Evolutionary conservation across 1,139 yeast species (phyloP), one percentile per base, ranked within the genome.

Genomic region (Magnusiomyces tetraspermus): DNA sequence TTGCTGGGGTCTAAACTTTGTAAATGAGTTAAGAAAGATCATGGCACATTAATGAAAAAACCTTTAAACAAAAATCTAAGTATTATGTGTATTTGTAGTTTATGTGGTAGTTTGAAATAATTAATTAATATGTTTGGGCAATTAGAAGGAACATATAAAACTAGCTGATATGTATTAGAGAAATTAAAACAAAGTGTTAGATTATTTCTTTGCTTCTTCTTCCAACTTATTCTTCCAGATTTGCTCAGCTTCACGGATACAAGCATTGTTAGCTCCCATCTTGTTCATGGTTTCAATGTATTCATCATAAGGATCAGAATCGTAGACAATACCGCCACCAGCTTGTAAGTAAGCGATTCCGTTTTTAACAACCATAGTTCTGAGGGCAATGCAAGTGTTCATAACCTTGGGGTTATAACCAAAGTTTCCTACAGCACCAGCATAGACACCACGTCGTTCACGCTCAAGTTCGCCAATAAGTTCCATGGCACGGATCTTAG

Each of bases 381-480:
- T 79, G 61, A 92, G 75, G 0, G 98, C 98, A 66, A 92, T 92
- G 71, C 98, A 92, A 0, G 97, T 92, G 66, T 92, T 95, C 97
- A 92, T 92, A 26, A 89, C 78, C 61, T 79, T 81, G 19, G 94
- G 88, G 64, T 88, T 96, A 66, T 89, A 92, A 1, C 96, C 90
- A 96, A 97, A 92, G 67, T 86, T 85, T 13, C 98, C 98, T n/a
- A 92, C 97, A 1, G 98, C 98, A 58, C 98, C 98, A 1, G 98
- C 98, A 66, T 92, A 92, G 15, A 90, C 90, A 45, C 98, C 98
- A 64, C 98, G 78, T 65, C 89, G 87, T 66, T 92, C 97, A 59
- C 80, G 76, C 67, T 92, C 98, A 51, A 92, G 73, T 65, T 87
- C 95, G 30, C 85, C 85, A 63, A 92, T 88, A 50, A 92, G 75